phyloP scores from a whole-genome alignment of 495 filamentous ascomycete species.

The Penicillium fimorum region DNA sequence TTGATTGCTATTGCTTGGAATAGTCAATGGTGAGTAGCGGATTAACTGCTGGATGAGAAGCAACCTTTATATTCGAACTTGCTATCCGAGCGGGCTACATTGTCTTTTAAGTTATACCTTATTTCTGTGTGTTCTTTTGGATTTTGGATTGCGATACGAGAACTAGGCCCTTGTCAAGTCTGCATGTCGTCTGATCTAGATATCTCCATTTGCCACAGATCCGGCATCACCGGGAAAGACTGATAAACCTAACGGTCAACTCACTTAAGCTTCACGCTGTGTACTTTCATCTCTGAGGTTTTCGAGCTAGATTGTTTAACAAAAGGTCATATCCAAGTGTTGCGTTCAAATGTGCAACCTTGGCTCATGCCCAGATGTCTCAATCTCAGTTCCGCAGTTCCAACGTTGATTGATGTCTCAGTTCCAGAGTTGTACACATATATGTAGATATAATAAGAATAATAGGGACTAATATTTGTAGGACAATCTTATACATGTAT shows the following conservation, averaged over 20 bases:
- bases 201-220: neutral
- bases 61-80: neutral
- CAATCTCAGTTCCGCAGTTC: slow-evolving; percentile 1
- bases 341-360: neutral
- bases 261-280: neutral
- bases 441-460: neutral
- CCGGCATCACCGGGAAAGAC: neutral
- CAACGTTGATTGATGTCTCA: slow-evolving; percentile 2
- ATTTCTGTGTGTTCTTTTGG: neutral
- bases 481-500: neutral
- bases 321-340: neutral
- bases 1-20: neutral
- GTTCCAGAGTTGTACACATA: neutral
- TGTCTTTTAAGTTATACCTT: neutral
- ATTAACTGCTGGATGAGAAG: neutral
- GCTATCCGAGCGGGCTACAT: neutral
- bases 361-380: neutral
- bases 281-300: neutral
- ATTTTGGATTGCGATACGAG: neutral
- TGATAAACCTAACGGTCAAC: neutral
- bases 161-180: neutral
- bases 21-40: neutral
- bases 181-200: neutral
- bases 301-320: neutral
- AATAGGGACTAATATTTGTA: neutral